Base-by-base conservation (phyloP, 2,329 filamentous ascomycete genomes). In the Arthrobotrys megalospora region DNA sequence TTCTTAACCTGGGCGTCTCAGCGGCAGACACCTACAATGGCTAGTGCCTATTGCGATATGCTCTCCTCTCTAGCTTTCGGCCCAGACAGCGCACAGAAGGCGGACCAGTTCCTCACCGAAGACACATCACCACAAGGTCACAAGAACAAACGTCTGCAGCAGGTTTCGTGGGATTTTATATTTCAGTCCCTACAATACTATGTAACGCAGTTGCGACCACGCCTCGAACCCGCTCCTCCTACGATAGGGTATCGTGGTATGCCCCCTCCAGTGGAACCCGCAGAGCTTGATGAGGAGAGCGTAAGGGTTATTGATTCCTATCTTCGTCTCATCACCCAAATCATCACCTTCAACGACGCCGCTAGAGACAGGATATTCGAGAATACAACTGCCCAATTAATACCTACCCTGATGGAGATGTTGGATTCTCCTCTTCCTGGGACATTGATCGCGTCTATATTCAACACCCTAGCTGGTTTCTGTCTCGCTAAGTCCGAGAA, bases 1-100 rank as follows among this genome's bases (percentile, higher is more conserved):
- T 99, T 99, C 83, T 88, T 99, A 83, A 93, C 97, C 80, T 99
- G 96, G 96, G 93, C 94, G n/a, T 97, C 96, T 2, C 91, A 93
- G 81, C 89, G 96, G 81, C 94, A 97, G 78, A 97, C 96, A 0
- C 97, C 96, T 0, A 96, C 96, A n/a, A 88, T 97, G 24, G 94
- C 97, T 76, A 96, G 93, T 79, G 94, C 95, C 11, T 99, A 98
- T 82, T 99, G 96, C 84, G 95, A 98, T 83, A 95, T 99, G 90
- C 87, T 99, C 14, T 92, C 94, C 82, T 92, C 94, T 0, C 91
- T 99, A 58, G 93, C 96, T 0, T 90, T 91, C 64, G 93, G 93
- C 65, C 90, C 93, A 67, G 89, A 92, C 66, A 96, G 93, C 81
- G 95, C 96, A 32, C 91, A 91, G 67, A 89, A 92, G 14, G 93